Percentiles rank a stretch among this genome's conserved stretches.
These are phyloP conservation scores for Podospora didyma DNA, from an alignment of 495 filamentous ascomycete genomes.

Conservation along the genomic window DNA sequence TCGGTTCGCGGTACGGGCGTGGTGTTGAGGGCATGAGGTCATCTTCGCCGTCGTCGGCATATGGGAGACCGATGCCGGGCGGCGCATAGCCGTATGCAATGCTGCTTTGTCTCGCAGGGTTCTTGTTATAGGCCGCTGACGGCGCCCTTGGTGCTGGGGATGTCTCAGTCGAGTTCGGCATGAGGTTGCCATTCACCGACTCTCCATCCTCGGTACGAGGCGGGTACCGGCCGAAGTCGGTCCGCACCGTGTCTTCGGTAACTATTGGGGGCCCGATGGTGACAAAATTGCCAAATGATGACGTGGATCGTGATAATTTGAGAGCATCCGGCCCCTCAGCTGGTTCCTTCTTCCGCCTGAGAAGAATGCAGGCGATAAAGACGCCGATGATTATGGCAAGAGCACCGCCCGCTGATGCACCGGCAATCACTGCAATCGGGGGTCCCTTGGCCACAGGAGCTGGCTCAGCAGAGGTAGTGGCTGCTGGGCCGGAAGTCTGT, in stretches of 20 bases:
- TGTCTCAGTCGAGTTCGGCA: slow-evolving; percentile 1
- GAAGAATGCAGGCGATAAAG: slow-evolving; percentile 25
- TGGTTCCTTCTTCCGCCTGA: slow-evolving; percentile 25
- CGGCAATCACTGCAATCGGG: slow-evolving; percentile 17
- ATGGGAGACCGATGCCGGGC: neutral
- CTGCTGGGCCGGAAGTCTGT: neutral
- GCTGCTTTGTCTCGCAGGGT: slow-evolving; percentile 10
- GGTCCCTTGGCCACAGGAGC: slow-evolving; percentile 4
- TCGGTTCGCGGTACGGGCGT: slow-evolving; percentile 44
- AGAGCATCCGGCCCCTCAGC: slow-evolving; percentile 4
- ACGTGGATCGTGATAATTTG: slow-evolving; percentile 42
- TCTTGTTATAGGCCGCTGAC: neutral
- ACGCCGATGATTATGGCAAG: slow-evolving; percentile 24
- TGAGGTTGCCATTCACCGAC: slow-evolving; percentile 3
- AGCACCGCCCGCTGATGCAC: slow-evolving; percentile 20
- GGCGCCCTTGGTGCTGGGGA: neutral
- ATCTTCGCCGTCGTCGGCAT: slow-evolving; percentile 8
- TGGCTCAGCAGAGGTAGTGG: neutral
- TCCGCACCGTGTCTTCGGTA: slow-evolving; percentile 27
- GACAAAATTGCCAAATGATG: slow-evolving; percentile 45
- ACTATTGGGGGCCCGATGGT: slow-evolving; percentile 33
- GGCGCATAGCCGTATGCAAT: slow-evolving; percentile 17
- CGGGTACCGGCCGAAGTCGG: slow-evolving; percentile 31
- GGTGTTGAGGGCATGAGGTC: slow-evolving; percentile 12
- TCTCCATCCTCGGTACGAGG: neutral